A percentile compares a stretch with the other conserved stretches of the same genome.
phyloP scores from a whole-genome alignment of 345 rosid species.

The Xanthoceras sorbifolium region DNA sequence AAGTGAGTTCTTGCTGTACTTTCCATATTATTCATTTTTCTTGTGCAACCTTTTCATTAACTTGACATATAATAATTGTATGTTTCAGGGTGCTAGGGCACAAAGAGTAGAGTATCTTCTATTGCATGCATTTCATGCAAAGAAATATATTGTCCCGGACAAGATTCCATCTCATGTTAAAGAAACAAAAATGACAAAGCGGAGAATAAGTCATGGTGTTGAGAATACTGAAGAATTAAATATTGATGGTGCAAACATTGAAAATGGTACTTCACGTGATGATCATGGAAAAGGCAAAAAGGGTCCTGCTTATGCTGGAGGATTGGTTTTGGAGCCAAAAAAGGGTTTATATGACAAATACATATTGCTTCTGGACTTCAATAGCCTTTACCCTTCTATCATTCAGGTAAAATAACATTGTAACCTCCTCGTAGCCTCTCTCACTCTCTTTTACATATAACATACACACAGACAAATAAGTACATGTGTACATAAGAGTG shows the following conservation, averaged over 20 bases:
- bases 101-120: slow-evolving; percentile 93
- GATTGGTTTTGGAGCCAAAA: slow-evolving; percentile 97
- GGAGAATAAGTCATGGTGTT: slow-evolving; percentile 48
- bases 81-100: slow-evolving; percentile 92
- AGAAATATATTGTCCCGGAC: slow-evolving; percentile 93
- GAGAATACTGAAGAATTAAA: slow-evolving; percentile 53
- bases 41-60: slow-evolving; percentile 9
- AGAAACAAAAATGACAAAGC: slow-evolving; percentile 59
- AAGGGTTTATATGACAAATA: slow-evolving; percentile 93
- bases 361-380: slow-evolving; percentile 92
- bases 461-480: neutral
- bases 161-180: slow-evolving; percentile 58
- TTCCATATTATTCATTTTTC: neutral
- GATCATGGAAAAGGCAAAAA: slow-evolving; percentile 65
- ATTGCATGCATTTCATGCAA: slow-evolving; percentile 88
- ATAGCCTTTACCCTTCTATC: slow-evolving; percentile 98
- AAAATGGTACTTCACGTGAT: slow-evolving; percentile 42
- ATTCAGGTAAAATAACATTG: slow-evolving; percentile 69
- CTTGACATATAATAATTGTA: neutral
- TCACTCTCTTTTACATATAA: neutral
- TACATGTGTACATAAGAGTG: neutral
- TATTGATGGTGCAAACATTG: slow-evolving; percentile 41
- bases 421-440: slow-evolving; percentile 9
- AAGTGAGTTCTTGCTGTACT: slow-evolving; percentile 52
- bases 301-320: slow-evolving; percentile 95